A percentile compares a stretch with the other conserved stretches of the same genome.
Evolutionary conservation across 768 basidiomycete species (phyloP).

Genomic region (Termitomyces sp.): DNA sequence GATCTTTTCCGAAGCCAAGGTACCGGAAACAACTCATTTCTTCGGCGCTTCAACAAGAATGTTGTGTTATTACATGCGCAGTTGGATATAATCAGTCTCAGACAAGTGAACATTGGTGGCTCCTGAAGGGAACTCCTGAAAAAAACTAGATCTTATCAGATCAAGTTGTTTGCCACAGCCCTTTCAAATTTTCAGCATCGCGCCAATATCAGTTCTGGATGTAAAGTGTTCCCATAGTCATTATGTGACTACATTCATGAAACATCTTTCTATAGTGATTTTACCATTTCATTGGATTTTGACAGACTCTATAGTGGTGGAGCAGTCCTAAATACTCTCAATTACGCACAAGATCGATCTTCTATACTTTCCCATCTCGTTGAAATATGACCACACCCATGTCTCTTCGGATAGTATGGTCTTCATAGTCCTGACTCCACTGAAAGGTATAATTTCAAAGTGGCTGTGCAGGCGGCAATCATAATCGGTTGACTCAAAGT

Average conservation of each 20-base stretch:
- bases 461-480: conserved; percentile 5
- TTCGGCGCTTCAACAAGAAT: too few relatives aligned
- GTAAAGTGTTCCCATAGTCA: too few relatives aligned
- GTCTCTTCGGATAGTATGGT: too few relatives aligned
- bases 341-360: neutral
- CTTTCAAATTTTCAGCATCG: too few relatives aligned
- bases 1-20: conserved; percentile 4
- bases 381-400: neutral
- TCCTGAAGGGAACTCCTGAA: neutral
- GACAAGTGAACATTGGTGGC: neutral
- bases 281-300: too few relatives aligned
- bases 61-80: too few relatives aligned
- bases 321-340: neutral
- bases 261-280: too few relatives aligned
- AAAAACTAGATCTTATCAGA: neutral
- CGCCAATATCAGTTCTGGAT: neutral
- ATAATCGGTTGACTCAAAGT: neutral
- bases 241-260: too few relatives aligned
- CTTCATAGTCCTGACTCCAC: neutral
- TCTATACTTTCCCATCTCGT: neutral
- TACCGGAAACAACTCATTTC: neutral
- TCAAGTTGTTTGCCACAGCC: neutral
- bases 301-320: too few relatives aligned
- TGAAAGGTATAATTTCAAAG: neutral
- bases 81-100: neutral